phyloP scores from a whole-genome alignment of 1,139 yeast genomes.

The Debaryomyces robertsiae region DNA sequence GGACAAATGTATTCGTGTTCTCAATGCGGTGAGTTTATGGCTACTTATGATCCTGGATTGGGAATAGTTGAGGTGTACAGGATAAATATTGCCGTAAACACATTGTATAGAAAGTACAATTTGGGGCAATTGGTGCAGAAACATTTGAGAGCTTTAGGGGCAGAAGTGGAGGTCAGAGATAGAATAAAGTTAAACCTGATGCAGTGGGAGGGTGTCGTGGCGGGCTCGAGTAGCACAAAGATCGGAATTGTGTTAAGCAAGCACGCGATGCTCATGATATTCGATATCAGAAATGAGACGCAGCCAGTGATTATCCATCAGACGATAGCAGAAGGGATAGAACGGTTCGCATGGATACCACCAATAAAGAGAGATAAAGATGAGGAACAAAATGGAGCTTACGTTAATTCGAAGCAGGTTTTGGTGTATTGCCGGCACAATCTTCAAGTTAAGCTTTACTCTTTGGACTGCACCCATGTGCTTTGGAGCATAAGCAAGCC shows the following conservation, averaged over 20 bases:
- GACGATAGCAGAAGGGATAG: conserved; percentile 32
- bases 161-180: not conserved
- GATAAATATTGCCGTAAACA: not conserved
- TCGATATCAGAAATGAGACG: conserved; percentile 23
- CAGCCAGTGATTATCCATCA: conserved; percentile 37
- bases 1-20: conserved; percentile 6
- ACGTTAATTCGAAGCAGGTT: conserved; percentile 37
- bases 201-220: conserved; percentile 31
- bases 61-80: conserved; percentile 2
- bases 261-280: conserved; percentile 25
- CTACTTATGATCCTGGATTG: not conserved
- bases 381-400: conserved; percentile 25
- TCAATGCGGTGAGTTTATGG: conserved; percentile 8
- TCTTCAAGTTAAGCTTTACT: conserved; percentile 37
- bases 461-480: conserved; percentile 40
- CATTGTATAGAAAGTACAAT: conserved; percentile 14
- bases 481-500: conserved; percentile 39
- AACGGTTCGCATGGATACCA: conserved; percentile 38
- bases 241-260: conserved; percentile 30
- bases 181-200: conserved; percentile 11
- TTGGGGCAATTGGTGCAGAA: conserved; percentile 11
- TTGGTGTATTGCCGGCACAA: conserved; percentile 32
- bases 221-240: conserved; percentile 22
- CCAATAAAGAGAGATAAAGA: conserved; percentile 19
- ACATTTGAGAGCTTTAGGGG: conserved; percentile 4